Evolutionary conservation across 1,139 yeast genomes (phyloP).

Genomic region (Chernovozyma aurita): DNA sequence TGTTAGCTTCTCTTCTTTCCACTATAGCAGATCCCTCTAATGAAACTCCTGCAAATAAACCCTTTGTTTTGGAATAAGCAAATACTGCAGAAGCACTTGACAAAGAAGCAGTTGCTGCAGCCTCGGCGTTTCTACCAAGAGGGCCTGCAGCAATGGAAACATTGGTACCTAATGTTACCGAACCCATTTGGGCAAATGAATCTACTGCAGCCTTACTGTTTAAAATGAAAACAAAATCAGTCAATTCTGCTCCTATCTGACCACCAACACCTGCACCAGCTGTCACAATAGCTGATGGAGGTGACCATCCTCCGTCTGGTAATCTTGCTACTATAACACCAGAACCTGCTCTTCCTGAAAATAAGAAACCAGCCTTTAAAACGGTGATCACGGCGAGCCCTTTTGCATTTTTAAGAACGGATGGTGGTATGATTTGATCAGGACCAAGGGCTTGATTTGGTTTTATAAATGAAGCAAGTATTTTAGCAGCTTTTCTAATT

Average conservation of each 20-base stretch:
- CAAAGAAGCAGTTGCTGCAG: constrained; percentile 92
- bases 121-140: constrained; percentile 94
- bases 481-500: constrained; percentile 92
- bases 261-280: constrained; percentile 99
- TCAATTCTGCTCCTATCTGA: constrained; percentile 91
- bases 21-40: constrained; percentile 93
- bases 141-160: constrained; percentile 98
- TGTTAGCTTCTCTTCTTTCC: constrained; percentile 94
- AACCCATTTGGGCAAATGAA: constrained; percentile 90
- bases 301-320: constrained; percentile 97
- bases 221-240: constrained; percentile 92
- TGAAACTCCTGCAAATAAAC: constrained; percentile 95
- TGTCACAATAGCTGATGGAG: constrained; percentile 91
- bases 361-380: constrained; percentile 90
- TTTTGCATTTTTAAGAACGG: constrained; percentile 80
- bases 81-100: constrained; percentile 88
- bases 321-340: constrained; percentile 92
- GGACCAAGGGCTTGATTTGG: constrained; percentile 95
- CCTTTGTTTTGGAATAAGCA: constrained; percentile 92
- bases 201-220: constrained; percentile 87
- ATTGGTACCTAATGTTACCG: constrained; percentile 93
- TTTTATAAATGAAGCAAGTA: constrained; percentile 82
- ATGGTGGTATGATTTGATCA: constrained; percentile 87
- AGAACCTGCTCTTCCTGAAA: constrained; percentile 96
- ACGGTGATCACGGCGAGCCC: constrained; percentile 92